Evolutionary conservation across 768 basidiomycete species (phyloP).

Genomic region (Tricholoma bakamatsutake): DNA sequence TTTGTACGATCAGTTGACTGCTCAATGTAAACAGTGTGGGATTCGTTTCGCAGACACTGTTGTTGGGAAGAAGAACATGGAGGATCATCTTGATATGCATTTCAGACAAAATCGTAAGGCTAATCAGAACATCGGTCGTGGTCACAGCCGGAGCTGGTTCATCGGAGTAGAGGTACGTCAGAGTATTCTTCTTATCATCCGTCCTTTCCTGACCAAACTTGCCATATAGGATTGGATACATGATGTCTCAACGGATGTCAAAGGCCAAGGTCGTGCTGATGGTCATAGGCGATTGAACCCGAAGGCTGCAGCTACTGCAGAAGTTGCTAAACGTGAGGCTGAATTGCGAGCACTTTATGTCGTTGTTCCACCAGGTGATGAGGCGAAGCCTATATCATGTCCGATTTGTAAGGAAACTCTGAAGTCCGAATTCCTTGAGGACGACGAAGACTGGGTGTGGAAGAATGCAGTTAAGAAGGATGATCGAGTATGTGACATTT

Average conservation of each 20-base stretch:
- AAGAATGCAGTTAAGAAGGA: conserved; percentile 83
- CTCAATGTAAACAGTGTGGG: conserved; percentile 93
- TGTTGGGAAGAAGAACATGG: conserved; percentile 68
- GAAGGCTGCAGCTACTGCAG: conserved; percentile 56
- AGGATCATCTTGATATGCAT: conserved; percentile 94
- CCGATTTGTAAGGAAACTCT: conserved; percentile 95
- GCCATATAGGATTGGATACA: conserved; percentile 80
- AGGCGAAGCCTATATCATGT: conserved; percentile 79
- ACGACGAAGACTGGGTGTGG: conserved; percentile 99
- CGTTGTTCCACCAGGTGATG: conserved; percentile 85
- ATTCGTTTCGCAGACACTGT: conserved; percentile 74
- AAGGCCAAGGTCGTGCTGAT: conserved; percentile 65
- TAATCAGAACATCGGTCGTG: conserved; percentile 71
- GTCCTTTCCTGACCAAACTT: conserved; percentile 11
- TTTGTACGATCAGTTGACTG: conserved; percentile 67
- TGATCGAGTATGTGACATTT: conserved; percentile 58
- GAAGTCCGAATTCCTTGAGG: conserved; percentile 88
- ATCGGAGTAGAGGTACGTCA: conserved; percentile 68
- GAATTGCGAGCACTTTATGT: conserved; percentile 76
- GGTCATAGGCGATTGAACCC: conserved; percentile 43
- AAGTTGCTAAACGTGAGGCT: conserved; percentile 67
- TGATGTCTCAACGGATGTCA: conserved; percentile 51
- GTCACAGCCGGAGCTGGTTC: conserved; percentile 90
- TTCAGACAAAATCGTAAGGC: conserved; percentile 89
- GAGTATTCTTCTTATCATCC: neutral